Conservation (phyloP, 2,329 filamentous ascomycete genomes). For the Aspergillus sp. region DNA sequence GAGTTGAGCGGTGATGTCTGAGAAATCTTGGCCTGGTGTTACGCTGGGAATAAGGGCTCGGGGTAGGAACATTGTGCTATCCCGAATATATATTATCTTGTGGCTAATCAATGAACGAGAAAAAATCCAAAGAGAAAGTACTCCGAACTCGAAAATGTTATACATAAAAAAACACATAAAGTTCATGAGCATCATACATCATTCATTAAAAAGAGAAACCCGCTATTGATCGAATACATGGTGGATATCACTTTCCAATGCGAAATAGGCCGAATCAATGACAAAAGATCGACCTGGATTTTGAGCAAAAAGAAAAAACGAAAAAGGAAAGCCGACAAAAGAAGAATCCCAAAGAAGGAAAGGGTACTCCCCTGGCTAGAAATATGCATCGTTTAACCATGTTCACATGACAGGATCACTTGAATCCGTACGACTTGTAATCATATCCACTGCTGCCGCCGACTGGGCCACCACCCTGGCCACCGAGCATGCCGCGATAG, state of each 20-base stretch:
- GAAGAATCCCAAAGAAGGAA: not conserved
- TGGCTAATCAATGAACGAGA: too few species aligned
- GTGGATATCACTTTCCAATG: conserved; percentile 3
- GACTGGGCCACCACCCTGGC: conserved; percentile 28
- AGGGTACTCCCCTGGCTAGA: not conserved
- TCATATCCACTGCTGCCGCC: conserved; percentile 21
- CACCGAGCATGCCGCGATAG: conserved; percentile 35
- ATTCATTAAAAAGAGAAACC: not conserved
- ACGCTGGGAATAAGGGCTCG: too few species aligned
- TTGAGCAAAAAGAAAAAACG: not conserved
- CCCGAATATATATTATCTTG: not conserved
- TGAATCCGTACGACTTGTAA: conserved; percentile 28
- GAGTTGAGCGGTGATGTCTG: not conserved
- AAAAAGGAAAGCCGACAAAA: conserved; percentile 4
- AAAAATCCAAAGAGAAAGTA: not conserved
- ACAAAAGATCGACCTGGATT: not conserved
- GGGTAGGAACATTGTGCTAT: not conserved
- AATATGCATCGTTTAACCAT: not conserved
- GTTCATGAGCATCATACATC: conserved; percentile 1
- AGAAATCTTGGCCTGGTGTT: not conserved
- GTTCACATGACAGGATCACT: conserved; percentile 14
- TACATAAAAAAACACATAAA: not conserved
- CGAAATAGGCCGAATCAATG: not conserved
- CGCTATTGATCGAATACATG: not conserved
- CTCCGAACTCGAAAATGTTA: not conserved